Conservation (phyloP, 768 basidiomycete genomes). For the Cystofilobasidium capitatum region DNA sequence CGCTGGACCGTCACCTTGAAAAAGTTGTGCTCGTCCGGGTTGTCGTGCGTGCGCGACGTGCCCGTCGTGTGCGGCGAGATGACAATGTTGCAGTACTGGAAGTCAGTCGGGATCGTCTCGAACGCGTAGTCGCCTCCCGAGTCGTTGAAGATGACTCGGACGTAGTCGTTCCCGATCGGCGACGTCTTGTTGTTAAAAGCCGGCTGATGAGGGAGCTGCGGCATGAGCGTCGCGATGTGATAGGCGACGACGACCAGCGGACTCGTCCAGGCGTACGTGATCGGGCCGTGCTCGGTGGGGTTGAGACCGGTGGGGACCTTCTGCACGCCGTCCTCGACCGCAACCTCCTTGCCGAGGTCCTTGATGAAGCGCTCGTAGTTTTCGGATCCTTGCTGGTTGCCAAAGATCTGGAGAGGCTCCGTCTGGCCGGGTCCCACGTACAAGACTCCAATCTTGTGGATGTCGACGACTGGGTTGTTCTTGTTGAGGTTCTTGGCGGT, state of each 20-base stretch:
- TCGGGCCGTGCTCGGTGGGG: constrained; percentile 84
- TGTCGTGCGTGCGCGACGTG: constrained; percentile 45
- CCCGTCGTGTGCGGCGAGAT: constrained; percentile 58
- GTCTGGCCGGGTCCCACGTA: constrained; percentile 90
- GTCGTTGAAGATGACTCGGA: constrained; percentile 96
- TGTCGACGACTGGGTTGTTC: constrained; percentile 85
- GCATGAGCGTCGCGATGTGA: constrained; percentile 97
- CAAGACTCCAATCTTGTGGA: constrained; percentile 90
- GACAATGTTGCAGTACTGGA: constrained; percentile 95
- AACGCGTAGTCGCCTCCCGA: constrained; percentile 75
- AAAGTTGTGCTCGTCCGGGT: constrained; percentile 75
- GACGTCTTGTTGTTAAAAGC: constrained; percentile 72
- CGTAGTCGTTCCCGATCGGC: constrained; percentile 93
- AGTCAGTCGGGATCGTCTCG: constrained; percentile 82
- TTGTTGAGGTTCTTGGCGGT: constrained; percentile 62
- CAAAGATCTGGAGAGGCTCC: constrained; percentile 71
- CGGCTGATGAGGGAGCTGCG: constrained; percentile 43
- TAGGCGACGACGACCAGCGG: constrained; percentile 91
- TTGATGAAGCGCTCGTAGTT: constrained; percentile 89
- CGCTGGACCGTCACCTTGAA: constrained; percentile 90
- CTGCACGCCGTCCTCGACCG: constrained; percentile 66
- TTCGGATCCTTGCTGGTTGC: constrained; percentile 84
- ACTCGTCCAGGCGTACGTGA: constrained; percentile 99
- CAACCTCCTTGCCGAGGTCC: constrained; percentile 76
- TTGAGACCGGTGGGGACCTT: constrained; percentile 90